Evolutionary conservation across 2,329 filamentous ascomycete species (phyloP).

Genomic region (Fusarium chlamydosporum): DNA sequence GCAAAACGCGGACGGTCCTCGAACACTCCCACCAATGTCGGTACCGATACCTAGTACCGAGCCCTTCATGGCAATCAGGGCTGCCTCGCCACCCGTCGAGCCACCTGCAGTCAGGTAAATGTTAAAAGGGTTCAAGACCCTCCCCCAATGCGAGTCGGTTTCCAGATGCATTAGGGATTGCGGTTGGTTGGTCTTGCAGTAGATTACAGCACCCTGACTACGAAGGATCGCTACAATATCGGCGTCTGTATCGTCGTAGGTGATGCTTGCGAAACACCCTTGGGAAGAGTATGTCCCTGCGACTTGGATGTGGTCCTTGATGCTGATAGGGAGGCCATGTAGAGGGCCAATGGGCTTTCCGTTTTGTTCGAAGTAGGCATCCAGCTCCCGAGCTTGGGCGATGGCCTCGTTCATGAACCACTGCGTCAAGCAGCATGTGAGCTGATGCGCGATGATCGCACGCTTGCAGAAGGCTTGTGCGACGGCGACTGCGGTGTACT

Average conservation of each 20-base stretch:
- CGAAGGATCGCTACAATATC: conserved; percentile 68
- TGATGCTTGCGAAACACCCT: conserved; percentile 27
- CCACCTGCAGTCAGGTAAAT: conserved; percentile 72
- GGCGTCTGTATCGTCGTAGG: conserved; percentile 32
- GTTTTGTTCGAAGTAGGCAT: conserved; percentile 22
- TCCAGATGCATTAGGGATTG: conserved; percentile 61
- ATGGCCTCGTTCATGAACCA: conserved; percentile 41
- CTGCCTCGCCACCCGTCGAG: conserved; percentile 68
- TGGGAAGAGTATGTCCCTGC: conserved; percentile 26
- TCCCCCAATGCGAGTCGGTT: conserved; percentile 72
- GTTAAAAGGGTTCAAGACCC: conserved; percentile 73
- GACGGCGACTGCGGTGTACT: conserved; percentile 5
- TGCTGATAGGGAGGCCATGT: conserved; percentile 39
- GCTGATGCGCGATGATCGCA: conserved; percentile 39
- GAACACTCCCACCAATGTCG: conserved; percentile 26
- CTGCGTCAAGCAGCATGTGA: conserved; percentile 42
- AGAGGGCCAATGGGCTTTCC: conserved; percentile 21
- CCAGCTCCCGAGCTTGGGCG: conserved; percentile 19
- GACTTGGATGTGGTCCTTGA: conserved; percentile 44
- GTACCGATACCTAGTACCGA: conserved; percentile 26
- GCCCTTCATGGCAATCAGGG: conserved; percentile 54
- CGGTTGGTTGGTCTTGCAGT: conserved; percentile 77
- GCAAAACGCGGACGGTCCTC: conserved; percentile 27
- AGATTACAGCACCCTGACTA: conserved; percentile 73
- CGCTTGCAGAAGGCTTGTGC: conserved; percentile 39